These are phyloP conservation scores for Luffa aegyptiaca DNA, from an alignment of 306 rosid species.

Conservation along the genomic window DNA sequence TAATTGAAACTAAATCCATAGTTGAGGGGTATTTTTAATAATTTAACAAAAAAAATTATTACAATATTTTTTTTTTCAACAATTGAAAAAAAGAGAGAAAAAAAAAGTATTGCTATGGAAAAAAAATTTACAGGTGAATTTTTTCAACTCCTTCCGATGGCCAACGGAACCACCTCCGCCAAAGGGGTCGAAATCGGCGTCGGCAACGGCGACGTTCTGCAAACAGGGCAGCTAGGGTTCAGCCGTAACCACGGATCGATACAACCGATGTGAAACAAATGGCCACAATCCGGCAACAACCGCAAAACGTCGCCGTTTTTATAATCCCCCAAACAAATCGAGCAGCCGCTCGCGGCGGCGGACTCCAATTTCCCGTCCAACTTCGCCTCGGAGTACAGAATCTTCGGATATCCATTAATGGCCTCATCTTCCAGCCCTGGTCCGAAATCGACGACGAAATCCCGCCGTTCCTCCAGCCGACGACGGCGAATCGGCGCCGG, in stretches of 20 bases:
- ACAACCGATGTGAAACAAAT: slow-evolving; percentile 62
- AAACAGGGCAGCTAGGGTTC: slow-evolving; percentile 82
- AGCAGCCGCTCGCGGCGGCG: slow-evolving; percentile 40
- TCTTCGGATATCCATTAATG: slow-evolving; percentile 54
- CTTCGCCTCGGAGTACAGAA: slow-evolving; percentile 64
- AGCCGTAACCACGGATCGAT: slow-evolving; percentile 81
- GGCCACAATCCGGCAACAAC: slow-evolving; percentile 70
- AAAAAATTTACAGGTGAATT: not conserved
- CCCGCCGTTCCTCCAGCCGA: slow-evolving; percentile 1
- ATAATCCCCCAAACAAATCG: slow-evolving; percentile 77
- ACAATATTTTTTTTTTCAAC: not conserved
- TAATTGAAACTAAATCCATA: too few relatives aligned
- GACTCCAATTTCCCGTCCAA: slow-evolving; percentile 28
- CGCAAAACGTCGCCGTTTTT: slow-evolving; percentile 44
- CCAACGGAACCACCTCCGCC: slow-evolving; percentile 82
- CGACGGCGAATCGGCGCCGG: slow-evolving; percentile 18
- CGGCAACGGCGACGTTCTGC: slow-evolving; percentile 80
- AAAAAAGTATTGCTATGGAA: not conserved
- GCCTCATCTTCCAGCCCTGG: slow-evolving; percentile 64
- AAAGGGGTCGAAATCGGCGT: slow-evolving; percentile 87
- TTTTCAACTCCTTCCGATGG: slow-evolving; percentile 9
- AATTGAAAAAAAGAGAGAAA: not conserved
- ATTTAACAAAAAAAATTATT: not conserved
- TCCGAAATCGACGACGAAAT: slow-evolving; percentile 46
- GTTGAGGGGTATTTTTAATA: too few relatives aligned